Evolutionary conservation across 306 rosid species (phyloP), one percentile per base, ranked within the genome.

Genomic region (Vicia faba): DNA sequence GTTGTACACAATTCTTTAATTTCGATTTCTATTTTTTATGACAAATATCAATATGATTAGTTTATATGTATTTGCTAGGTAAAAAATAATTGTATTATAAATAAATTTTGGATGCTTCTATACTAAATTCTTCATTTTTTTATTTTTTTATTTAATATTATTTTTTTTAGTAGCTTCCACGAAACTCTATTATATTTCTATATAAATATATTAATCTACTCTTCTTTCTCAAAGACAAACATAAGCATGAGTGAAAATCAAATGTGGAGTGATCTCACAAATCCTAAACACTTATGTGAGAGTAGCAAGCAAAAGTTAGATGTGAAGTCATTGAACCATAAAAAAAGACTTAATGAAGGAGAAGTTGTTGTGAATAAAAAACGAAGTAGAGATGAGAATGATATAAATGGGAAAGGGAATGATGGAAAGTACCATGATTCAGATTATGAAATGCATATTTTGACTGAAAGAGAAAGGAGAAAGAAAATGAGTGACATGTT

Each of bases 401-500:
- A 39, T 18, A n/a, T 3, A 11, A 62, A 10, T 39, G 20, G 14
- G 45, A 59, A 49, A 16, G 61, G 8, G 19, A 26, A 54, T 25
- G 38, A 26, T 54, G 66, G 36, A 49, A 49, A 28, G 18, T 66
- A 11, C 15, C 81, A 40, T 0, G 81, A 73, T 54, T 69, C 80
- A 4, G 83, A 77, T 26, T 85, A 87, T 74, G 90, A 82, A 7
- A 53, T 79, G 18, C 93, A 89, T 29, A 84, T 89, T 20, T 83
- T 84, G 88, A 82, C 89, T 0, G 96, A 92, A 77, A 88, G 96
- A 71, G 88, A 93, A 64, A 85, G 97, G 74, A 83, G 97, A 79
- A 93, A 85, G 83, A 93, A 84, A 87, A 88, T 93, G 95, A 83
- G 79, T 69, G 80, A 71, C 74, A 82, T 93, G 96, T 93, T 87